Percentiles rank a stretch among this genome's conserved stretches.
Evolutionary conservation across 345 rosid genomes (phyloP).

Genomic region (Pseudoturritis turrita): DNA sequence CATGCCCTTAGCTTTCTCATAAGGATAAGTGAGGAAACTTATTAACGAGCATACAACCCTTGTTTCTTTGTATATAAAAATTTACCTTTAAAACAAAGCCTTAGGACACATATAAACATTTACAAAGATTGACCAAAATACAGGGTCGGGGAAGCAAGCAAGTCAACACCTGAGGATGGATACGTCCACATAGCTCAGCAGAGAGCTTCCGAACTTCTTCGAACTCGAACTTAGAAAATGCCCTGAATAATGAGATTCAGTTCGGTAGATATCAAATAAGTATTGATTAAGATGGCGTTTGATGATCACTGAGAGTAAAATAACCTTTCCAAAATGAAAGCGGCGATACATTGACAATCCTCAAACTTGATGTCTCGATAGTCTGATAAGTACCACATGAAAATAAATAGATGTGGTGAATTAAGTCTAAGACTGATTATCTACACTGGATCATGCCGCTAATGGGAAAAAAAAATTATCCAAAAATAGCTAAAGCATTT

Average conservation of each 20-base stretch:
- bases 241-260: slow-evolving; percentile 41
- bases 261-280: slow-evolving; percentile 15
- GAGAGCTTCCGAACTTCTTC: slow-evolving; percentile 85
- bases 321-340: slow-evolving; percentile 74
- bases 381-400: slow-evolving; percentile 36
- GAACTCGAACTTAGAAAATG: slow-evolving; percentile 61
- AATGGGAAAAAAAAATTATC: neutral
- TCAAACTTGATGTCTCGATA: slow-evolving; percentile 33
- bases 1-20: neutral
- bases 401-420: neutral
- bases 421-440: neutral
- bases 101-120: neutral
- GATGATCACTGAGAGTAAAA: slow-evolving; percentile 10
- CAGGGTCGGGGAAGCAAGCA: slow-evolving; percentile 14
- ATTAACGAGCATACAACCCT: neutral
- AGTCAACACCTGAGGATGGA: slow-evolving; percentile 62
- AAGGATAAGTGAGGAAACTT: neutral
- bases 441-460: neutral
- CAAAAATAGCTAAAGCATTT: neutral
- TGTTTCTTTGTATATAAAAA: neutral
- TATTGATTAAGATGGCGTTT: slow-evolving; percentile 15
- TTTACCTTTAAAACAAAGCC: neutral
- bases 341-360: slow-evolving; percentile 51
- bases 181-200: slow-evolving; percentile 93
- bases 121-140: neutral